A percentile compares a stretch with the other conserved stretches of the same genome.
phyloP scores from a whole-genome alignment of 192 early-diverging fungal species.

The Tieghemiomyces parasiticus region DNA sequence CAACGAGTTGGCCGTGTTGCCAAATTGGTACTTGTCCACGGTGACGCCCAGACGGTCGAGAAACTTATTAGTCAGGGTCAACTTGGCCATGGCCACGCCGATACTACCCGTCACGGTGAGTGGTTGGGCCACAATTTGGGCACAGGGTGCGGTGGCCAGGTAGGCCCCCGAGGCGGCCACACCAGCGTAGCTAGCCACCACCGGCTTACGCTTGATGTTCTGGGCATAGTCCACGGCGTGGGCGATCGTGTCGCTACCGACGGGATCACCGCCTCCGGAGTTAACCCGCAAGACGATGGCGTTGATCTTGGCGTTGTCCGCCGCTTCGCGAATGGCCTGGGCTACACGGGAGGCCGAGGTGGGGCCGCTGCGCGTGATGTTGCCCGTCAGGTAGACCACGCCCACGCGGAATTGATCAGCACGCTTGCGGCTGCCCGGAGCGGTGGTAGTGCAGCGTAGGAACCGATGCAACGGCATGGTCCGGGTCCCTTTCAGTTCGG shows the following conservation, averaged over 20 bases:
- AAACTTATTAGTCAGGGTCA: conserved; percentile 35
- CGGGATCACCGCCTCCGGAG: conserved; percentile 49
- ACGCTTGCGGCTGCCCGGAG: not conserved
- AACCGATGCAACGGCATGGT: conserved; percentile 14
- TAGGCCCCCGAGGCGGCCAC: conserved; percentile 38
- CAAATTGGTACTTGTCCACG: conserved; percentile 36
- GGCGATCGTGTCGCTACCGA: conserved; percentile 50
- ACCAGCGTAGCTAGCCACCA: conserved; percentile 50
- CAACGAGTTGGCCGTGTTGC: conserved; percentile 28
- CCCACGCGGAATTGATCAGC: conserved; percentile 28
- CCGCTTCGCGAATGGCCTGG: conserved; percentile 35
- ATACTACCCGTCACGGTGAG: conserved; percentile 59
- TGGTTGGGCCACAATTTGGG: conserved; percentile 42
- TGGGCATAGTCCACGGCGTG: conserved; percentile 39
- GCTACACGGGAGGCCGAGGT: conserved; percentile 30
- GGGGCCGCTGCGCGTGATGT: conserved; percentile 28
- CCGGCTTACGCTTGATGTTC: conserved; percentile 38
- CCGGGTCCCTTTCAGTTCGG: conserved; percentile 20
- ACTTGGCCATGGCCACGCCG: conserved; percentile 43
- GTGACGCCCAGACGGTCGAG: conserved; percentile 42
- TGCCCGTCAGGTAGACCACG: conserved; percentile 43
- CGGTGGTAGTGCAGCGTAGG: not conserved
- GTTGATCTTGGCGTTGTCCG: conserved; percentile 31
- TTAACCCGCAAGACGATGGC: conserved; percentile 55
- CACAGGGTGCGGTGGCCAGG: conserved; percentile 35